A percentile compares a stretch with the other conserved stretches of the same genome.
Evolutionary conservation across 805 yeast species (phyloP).

Genomic region (Torulaspora franciscae): DNA sequence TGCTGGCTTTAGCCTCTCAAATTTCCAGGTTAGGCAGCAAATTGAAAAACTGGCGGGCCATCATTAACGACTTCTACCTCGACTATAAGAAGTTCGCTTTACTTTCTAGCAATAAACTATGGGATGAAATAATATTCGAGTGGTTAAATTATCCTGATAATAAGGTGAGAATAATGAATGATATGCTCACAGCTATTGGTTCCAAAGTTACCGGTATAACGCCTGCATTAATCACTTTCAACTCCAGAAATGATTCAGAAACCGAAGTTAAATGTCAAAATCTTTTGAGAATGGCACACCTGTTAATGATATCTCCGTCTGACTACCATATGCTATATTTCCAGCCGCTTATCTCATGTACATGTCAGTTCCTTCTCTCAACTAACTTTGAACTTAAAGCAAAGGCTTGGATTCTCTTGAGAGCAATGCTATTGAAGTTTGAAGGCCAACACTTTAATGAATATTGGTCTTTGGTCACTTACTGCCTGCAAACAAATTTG

Average conservation of each 20-base stretch:
- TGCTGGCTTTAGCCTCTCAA: conserved; percentile 43
- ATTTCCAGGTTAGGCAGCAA: conserved; percentile 30
- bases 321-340: conserved; percentile 51
- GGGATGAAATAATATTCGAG: conserved; percentile 52
- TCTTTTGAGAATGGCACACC: conserved; percentile 57
- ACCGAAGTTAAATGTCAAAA: conserved; percentile 47
- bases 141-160: conserved; percentile 60
- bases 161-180: conserved; percentile 43
- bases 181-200: conserved; percentile 25
- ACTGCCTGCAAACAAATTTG: conserved; percentile 46
- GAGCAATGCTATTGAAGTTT: conserved; percentile 61
- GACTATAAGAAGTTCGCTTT: conserved; percentile 39
- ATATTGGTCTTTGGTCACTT: conserved; percentile 64
- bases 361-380: conserved; percentile 38
- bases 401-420: conserved; percentile 46
- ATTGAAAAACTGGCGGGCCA: conserved; percentile 56
- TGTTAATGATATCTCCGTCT: conserved; percentile 56
- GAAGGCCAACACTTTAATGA: conserved; percentile 60
- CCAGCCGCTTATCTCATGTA: conserved; percentile 43
- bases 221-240: conserved; percentile 53
- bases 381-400: conserved; percentile 30
- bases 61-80: conserved; percentile 58
- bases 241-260: conserved; percentile 66
- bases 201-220: conserved; percentile 44
- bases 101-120: conserved; percentile 28